These are phyloP conservation scores for Dendrothele bispora DNA, from an alignment of 768 basidiomycete genomes.

Conservation along the genomic window DNA sequence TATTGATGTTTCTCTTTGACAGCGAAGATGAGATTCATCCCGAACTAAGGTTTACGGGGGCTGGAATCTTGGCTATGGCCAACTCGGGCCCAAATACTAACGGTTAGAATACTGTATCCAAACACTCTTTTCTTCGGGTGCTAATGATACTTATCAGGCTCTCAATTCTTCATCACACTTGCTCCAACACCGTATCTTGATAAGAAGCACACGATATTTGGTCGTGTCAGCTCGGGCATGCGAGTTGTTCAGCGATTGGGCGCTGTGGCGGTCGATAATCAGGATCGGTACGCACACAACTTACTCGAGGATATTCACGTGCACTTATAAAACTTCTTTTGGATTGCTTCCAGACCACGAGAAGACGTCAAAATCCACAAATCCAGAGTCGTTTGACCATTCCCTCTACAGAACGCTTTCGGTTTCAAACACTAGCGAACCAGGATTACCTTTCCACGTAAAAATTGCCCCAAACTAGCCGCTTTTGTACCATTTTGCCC, in stretches of 20 bases:
- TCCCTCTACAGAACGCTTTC: too few relatives aligned
- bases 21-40: constrained; percentile 85
- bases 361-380: constrained; percentile 94
- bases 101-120: constrained; percentile 36
- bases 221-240: constrained; percentile 90
- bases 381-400: constrained; percentile 42
- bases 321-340: constrained; percentile 2
- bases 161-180: constrained; percentile 92
- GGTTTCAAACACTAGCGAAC: too few relatives aligned
- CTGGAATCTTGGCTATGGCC: constrained; percentile 56
- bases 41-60: constrained; percentile 38
- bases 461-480: too few relatives aligned
- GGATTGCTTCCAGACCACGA: constrained; percentile 38
- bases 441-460: too few relatives aligned
- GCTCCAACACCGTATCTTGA: constrained; percentile 83
- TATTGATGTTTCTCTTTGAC: constrained; percentile 1
- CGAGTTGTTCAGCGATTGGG: constrained; percentile 88
- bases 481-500: too few relatives aligned
- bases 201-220: constrained; percentile 87
- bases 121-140: constrained; percentile 18
- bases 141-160: constrained; percentile 71
- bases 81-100: constrained; percentile 96
- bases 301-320: constrained; percentile 1
- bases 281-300: constrained; percentile 71
- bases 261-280: constrained; percentile 84